Base-by-base conservation (phyloP, 2,329 filamentous ascomycete species). In the Acrodontium crateriforme region DNA sequence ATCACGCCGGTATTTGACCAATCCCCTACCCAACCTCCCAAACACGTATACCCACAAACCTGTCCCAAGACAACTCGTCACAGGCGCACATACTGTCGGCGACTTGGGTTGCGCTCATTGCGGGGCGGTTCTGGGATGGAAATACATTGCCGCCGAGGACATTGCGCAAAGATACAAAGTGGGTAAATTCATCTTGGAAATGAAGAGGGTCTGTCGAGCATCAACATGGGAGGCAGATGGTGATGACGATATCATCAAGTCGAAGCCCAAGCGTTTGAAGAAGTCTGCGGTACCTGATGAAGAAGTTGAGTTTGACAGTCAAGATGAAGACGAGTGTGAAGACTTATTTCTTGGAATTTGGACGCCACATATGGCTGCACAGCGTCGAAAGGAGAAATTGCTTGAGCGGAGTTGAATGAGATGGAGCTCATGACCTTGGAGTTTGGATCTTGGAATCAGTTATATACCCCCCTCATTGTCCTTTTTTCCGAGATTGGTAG, bases 251-350 rank as follows among this genome's bases (percentile, higher is more conserved):
- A 37, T 22, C 15, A 37, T 31, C 27, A 29, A 26, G 26, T 21
- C 8, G 27, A 35, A 19, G 34, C 35, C 16, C 42, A 53, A 19
- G 48, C 56, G 16, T 33, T 65, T 6, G 58, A 69, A 39, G 71
- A 73, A 43, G 16, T 29, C 31, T n/a, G 32, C 29, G 21, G 24
- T 33, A 16, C 34, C 30, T 18, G 38, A 41, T 9, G 44, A 52
- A n/a, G 53, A 57, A n/a, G 37, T 69, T 3, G 65, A 72, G 42
- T 76, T 76, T 42, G 71, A 76, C 42, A 69, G 64, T 32, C 65
- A 74, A 50, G 71, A 76, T 45, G 71, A 76, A 42, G 71, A 75
- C 35, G 71, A 76, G 50, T 75, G 71, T 35, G 71, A 76, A 49
- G 71, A 74, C 47, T 38, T 76, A 16, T 76, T 76, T 44, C 58